Conservation (phyloP, 2,329 filamentous ascomycete genomes). For the Xylariaceae sp. region DNA sequence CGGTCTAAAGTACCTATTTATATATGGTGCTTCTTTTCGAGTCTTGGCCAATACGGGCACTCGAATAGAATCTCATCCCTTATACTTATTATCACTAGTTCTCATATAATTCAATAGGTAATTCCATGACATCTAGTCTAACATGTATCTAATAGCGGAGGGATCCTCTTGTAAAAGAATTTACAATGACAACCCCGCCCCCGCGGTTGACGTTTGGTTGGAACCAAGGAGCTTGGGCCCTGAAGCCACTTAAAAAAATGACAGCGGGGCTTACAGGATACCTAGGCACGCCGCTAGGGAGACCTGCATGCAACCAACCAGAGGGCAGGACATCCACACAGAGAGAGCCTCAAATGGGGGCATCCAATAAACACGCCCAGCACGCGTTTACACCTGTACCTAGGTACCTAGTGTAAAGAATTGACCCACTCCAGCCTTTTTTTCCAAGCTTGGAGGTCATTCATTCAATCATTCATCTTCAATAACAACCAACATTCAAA, state of each 20-base stretch:
- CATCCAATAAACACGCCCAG: slow-evolving; percentile 19
- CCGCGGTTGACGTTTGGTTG: neutral
- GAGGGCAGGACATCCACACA: neutral
- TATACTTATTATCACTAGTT: too few species aligned
- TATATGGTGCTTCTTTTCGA: too few species aligned
- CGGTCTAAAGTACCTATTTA: too few species aligned
- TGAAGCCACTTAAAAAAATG: too few species aligned
- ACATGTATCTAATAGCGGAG: neutral
- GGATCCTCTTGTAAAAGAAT: too few species aligned
- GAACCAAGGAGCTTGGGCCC: neutral
- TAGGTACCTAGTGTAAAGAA: neutral
- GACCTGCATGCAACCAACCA: neutral
- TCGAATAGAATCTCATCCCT: too few species aligned
- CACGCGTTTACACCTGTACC: slow-evolving; percentile 19
- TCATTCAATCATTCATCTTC: too few species aligned
- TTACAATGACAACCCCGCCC: slow-evolving; percentile 22
- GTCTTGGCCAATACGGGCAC: too few species aligned
- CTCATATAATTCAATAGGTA: neutral
- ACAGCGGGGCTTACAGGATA: neutral
- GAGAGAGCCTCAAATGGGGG: neutral
- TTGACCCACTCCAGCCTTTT: slow-evolving; percentile 8
- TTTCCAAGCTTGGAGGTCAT: too few species aligned
- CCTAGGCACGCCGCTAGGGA: neutral
- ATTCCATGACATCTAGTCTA: too few species aligned
- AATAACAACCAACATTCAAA: too few species aligned